A percentile compares a stretch with the other conserved stretches of the same genome.
phyloP scores from a whole-genome alignment of 768 basidiomycete species.

The Agaricus sinodeliciosus region DNA sequence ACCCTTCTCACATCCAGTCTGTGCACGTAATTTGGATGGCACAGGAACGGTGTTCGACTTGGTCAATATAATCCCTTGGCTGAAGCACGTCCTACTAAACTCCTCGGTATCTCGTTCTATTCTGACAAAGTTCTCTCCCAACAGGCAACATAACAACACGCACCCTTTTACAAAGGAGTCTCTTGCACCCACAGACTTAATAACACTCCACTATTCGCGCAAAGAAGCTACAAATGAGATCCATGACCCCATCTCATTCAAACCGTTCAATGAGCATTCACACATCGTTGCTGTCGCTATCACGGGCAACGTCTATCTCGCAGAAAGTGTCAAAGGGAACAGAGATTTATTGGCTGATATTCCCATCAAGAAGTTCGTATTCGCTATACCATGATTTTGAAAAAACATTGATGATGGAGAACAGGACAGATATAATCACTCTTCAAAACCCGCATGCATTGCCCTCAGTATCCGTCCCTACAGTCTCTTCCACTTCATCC shows the following conservation, averaged over 20 bases:
- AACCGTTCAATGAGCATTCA: constrained; percentile 93
- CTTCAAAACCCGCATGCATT: constrained; percentile 87
- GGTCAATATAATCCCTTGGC: constrained; percentile 90
- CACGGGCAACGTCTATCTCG: constrained; percentile 90
- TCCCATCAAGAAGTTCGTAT: constrained; percentile 70
- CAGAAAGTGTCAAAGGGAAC: constrained; percentile 84
- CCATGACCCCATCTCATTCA: constrained; percentile 97
- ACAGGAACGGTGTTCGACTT: constrained; percentile 82
- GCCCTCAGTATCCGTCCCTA: constrained; percentile 44
- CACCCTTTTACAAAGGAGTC: constrained; percentile 73
- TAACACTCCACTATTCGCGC: constrained; percentile 74
- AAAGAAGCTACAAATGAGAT: constrained; percentile 80
- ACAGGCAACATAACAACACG: constrained; percentile 74
- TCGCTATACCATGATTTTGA: neutral
- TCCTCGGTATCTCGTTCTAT: neutral
- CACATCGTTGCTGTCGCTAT: constrained; percentile 88
- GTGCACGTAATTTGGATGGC: constrained; percentile 75
- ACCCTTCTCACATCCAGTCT: constrained; percentile 84
- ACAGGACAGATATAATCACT: constrained; percentile 84
- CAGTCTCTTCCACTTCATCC: constrained; percentile 16
- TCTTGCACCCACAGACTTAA: constrained; percentile 65
- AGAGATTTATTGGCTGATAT: constrained; percentile 82
- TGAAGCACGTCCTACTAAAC: constrained; percentile 56
- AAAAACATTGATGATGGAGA: constrained; percentile 7
- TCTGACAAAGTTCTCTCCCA: constrained; percentile 12